These are phyloP conservation scores for Knufia petricola DNA, from an alignment of 2,329 filamentous ascomycete species.

Conservation along the genomic window DNA sequence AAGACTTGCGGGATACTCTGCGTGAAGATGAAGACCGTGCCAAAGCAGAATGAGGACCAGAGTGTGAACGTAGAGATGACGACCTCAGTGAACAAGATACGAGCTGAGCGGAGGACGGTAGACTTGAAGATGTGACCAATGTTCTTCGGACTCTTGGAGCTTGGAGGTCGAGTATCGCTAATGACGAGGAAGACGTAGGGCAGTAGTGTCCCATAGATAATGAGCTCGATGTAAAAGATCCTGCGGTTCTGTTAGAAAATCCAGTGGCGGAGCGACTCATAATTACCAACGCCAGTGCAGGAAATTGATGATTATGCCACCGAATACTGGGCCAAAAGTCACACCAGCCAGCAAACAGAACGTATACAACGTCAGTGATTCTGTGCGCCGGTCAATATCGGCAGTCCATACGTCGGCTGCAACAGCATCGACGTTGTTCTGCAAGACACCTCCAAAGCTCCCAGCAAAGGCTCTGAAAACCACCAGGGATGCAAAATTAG, in stretches of 20 bases:
- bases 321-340: slow-evolving; percentile 18
- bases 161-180: slow-evolving; percentile 34
- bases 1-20: slow-evolving; percentile 59
- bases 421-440: slow-evolving; percentile 9
- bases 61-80: slow-evolving; percentile 41
- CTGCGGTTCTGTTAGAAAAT: not conserved
- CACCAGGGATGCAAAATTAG: slow-evolving; percentile 21
- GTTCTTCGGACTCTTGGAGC: slow-evolving; percentile 13
- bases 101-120: slow-evolving; percentile 24
- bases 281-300: slow-evolving; percentile 17
- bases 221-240: slow-evolving; percentile 26
- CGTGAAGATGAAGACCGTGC: slow-evolving; percentile 42
- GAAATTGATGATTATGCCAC: slow-evolving; percentile 13
- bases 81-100: slow-evolving; percentile 34
- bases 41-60: slow-evolving; percentile 40
- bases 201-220: slow-evolving; percentile 36
- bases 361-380: slow-evolving; percentile 15
- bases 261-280: too few species aligned
- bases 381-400: slow-evolving; percentile 13
- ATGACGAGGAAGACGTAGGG: slow-evolving; percentile 33
- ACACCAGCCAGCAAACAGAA: slow-evolving; percentile 15
- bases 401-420: slow-evolving; percentile 8
- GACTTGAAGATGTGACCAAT: slow-evolving; percentile 34
- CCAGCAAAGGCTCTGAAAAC: slow-evolving; percentile 25
- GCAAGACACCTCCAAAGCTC: slow-evolving; percentile 12